Evolutionary conservation across 352 stramenopile genomes (phyloP), one percentile per base, ranked within the genome.

Genomic region (Globisporangium nodosum): DNA sequence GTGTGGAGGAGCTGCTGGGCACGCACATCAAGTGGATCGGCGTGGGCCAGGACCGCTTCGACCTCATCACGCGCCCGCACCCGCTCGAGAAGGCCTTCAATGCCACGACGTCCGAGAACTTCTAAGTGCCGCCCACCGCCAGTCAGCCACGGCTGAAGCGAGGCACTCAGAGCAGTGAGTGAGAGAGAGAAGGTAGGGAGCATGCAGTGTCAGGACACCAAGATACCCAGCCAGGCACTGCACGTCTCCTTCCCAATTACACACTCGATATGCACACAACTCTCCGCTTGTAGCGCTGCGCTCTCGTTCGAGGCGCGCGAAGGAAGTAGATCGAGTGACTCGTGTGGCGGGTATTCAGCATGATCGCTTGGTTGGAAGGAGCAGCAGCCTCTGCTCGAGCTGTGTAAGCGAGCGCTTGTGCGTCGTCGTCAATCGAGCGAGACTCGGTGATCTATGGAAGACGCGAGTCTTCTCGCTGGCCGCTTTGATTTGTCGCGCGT

Each of bases 1-100:
- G 96, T 55, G 92, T 99, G 52, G 96, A 99, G 77, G 88, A 98
- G 77, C 74, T 98, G 13, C 63, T 98, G 40, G 96, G 95, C 63
- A 94, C 97, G 66, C 92, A 97, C 54, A 97, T 99, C 67, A 94
- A 97, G 71, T 99, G 96, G 96, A 99, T 99, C 65, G 97, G 97
- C 56, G 96, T 99, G 18, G 97, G 97, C 42, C 89, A 96, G 54
- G 97, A 98, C 77, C 87, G 97, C 51, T 87, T 96, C 58, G 96
- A 98, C 70, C 82, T 98, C 52, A 98, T 98, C 76, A 96, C 84
- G 55, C 79, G 84, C 18, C 64, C 76, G 40, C 83, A 90, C 61
- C 83, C 83, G 57, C 69, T 92, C 35, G 77, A 91, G 66, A 90
- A 90, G 63, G 67, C 76, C n/a, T 84, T 78, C 60, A 60, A 60